Evolutionary conservation across 495 filamentous ascomycete genomes (phyloP).

Genomic region (Darksidea phi): DNA sequence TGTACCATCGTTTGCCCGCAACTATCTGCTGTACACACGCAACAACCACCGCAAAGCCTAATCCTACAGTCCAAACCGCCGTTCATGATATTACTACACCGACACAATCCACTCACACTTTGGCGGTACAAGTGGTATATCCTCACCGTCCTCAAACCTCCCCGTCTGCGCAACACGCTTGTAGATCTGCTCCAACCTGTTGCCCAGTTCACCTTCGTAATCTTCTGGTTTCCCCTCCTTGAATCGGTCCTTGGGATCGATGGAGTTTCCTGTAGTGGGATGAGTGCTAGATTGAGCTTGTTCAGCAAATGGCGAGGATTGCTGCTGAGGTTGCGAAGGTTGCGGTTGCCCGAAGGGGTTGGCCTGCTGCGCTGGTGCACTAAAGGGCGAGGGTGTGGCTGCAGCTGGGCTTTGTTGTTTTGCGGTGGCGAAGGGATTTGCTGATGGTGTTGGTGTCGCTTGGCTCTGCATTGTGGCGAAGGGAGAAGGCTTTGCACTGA

Average conservation of each 20-base stretch:
- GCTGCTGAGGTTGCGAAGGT: neutral
- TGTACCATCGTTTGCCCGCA: no score
- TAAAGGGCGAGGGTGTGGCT: slow-evolving; percentile 13
- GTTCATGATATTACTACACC: no score
- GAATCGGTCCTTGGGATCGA: slow-evolving; percentile 40
- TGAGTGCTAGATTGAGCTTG: neutral
- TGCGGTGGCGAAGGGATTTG: neutral
- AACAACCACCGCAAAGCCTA: no score
- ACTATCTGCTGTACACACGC: no score
- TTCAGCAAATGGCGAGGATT: slow-evolving; percentile 9
- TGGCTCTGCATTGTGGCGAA: slow-evolving; percentile 2
- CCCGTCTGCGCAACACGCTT: slow-evolving; percentile 59
- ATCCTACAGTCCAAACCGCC: no score
- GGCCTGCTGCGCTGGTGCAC: neutral
- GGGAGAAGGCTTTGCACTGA: slow-evolving; percentile 10
- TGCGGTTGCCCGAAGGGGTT: neutral
- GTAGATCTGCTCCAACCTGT: slow-evolving; percentile 58
- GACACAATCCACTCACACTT: slow-evolving; percentile 62
- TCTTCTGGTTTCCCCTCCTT: slow-evolving; percentile 53
- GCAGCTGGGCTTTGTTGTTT: slow-evolving; percentile 10
- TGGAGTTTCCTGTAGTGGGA: slow-evolving; percentile 40
- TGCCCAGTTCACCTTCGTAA: slow-evolving; percentile 50
- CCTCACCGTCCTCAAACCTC: slow-evolving; percentile 49
- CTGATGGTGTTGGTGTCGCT: neutral
- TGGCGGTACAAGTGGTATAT: slow-evolving; percentile 68